A percentile compares a stretch with the other conserved stretches of the same genome.
phyloP scores from a whole-genome alignment of 192 early-diverging fungal species.

The Jimgerdemannia flammicorona region DNA sequence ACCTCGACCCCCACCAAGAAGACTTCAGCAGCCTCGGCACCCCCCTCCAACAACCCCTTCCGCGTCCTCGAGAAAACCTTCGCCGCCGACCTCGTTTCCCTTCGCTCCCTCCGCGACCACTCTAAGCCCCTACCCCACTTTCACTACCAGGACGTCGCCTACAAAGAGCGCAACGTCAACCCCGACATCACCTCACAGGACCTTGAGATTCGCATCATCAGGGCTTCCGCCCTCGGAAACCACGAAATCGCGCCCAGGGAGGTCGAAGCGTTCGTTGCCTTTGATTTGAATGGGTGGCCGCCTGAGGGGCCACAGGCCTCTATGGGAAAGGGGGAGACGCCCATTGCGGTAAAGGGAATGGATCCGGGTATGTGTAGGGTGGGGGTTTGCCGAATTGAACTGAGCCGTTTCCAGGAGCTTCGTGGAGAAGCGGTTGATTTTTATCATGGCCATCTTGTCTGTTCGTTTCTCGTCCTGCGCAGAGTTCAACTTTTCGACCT shows the following conservation, averaged over 20 bases:
- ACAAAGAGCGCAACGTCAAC: constrained; percentile 41
- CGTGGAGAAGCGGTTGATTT: not conserved
- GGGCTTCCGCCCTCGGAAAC: constrained; percentile 50
- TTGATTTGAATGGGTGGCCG: constrained; percentile 74
- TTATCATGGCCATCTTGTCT: not conserved
- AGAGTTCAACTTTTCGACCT: constrained; percentile 52
- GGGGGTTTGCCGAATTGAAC: constrained; percentile 1
- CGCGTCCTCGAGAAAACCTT: constrained; percentile 58
- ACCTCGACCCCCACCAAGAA: not conserved
- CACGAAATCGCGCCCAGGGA: constrained; percentile 49
- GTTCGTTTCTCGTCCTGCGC: constrained; percentile 9
- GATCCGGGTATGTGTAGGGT: constrained; percentile 45
- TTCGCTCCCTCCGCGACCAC: constrained; percentile 38
- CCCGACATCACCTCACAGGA: constrained; percentile 62
- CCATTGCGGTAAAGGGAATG: constrained; percentile 32
- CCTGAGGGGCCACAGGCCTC: constrained; percentile 44
- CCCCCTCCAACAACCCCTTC: constrained; percentile 26
- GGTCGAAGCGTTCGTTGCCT: constrained; percentile 63
- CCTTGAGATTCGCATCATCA: constrained; percentile 56
- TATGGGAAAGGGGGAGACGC: constrained; percentile 64
- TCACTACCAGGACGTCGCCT: constrained; percentile 53
- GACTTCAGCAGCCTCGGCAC: constrained; percentile 15
- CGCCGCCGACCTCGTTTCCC: constrained; percentile 44
- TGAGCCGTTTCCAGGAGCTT: too few relatives aligned
- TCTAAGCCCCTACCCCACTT: constrained; percentile 35